Base-by-base conservation (phyloP, 2,329 filamentous ascomycete species). In the Pseudogymnoascus destructans region DNA sequence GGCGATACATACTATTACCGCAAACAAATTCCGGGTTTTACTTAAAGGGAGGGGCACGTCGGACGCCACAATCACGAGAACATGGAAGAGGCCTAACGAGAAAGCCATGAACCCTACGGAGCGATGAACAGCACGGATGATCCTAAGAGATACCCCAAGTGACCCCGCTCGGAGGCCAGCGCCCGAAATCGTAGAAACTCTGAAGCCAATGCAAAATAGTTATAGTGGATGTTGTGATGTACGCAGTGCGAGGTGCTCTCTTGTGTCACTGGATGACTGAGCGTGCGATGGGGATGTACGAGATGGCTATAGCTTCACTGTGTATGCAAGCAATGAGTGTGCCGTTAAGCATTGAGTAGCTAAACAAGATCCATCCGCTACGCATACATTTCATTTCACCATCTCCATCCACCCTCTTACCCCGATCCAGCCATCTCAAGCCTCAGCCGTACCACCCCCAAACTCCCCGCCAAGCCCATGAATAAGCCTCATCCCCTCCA, bases 401-500 rank as follows among this genome's bases (percentile, higher is more conserved):
- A 42, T 42, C 38, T 5, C 19, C 1, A 6, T 23, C 5, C 11
- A 46, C 3, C 40, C 19, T 25, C 19, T 7, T 19, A 13, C 40
- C 21, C 6, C 40, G 1, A 27, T 7, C 42, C 21, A 27, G 13
- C 42, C 42, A 46, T 27, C 23, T 46, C 19, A 49, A 1, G 42
- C 42, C 42, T 15, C 13, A n/a, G 13, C 42, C 42, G 21, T 27
- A n/a, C 10, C 42, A 49, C 9, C 42, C 23, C 42, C 42, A 49
- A 49, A 49, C n/a, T 49, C 42, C 21, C 1, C 42, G 1, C 23
- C 42, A 49, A 49, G 42, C 19, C 75, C 69, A 59, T 74, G 67
- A 38, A 77, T 69, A 62, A 75, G 74, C 30, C 69, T 66, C n/a
- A 77, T 58, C 23, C 76, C 62, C 21, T 69, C 65, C 4, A 62